Conservation (phyloP, 2,329 filamentous ascomycete genomes). For the Aspergillus costaricaensis region DNA sequence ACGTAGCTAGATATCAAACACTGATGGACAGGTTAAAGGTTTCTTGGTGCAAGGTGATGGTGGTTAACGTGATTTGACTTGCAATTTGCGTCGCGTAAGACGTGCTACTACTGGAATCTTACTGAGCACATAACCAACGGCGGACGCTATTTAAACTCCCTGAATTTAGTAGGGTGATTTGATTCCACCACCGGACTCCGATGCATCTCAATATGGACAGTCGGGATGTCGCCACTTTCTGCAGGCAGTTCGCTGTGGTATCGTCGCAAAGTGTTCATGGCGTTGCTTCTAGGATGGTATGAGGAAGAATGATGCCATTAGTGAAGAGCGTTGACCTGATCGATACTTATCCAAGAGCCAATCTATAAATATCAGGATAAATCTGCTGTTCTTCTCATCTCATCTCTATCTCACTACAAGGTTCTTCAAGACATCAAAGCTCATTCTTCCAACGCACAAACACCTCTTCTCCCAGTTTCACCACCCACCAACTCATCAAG, state of each 20-base stretch:
- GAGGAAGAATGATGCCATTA: conserved; percentile 7
- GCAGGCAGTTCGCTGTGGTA: background rate
- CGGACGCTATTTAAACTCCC: no score
- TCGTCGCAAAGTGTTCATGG: background rate
- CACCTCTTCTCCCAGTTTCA: background rate
- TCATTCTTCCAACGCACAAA: background rate
- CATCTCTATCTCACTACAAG: background rate
- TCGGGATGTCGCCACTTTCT: background rate
- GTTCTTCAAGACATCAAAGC: background rate
- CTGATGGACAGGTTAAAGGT: no score
- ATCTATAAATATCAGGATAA: background rate
- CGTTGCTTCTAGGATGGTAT: background rate
- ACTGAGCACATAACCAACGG: no score
- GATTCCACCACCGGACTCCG: conserved; percentile 3
- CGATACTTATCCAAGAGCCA: background rate
- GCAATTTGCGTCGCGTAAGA: background rate
- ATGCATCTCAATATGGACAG: conserved; percentile 3
- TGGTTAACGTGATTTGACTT: background rate
- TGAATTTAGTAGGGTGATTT: no score
- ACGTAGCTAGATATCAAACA: no score
- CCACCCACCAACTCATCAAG: background rate
- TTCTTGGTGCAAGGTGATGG: background rate
- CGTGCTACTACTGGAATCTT: background rate
- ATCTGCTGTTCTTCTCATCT: background rate
- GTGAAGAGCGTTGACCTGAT: background rate